A percentile compares a stretch with the other conserved stretches of the same genome.
phyloP scores from a whole-genome alignment of 192 early-diverging fungal genomes.

The Coemansia sp. region DNA sequence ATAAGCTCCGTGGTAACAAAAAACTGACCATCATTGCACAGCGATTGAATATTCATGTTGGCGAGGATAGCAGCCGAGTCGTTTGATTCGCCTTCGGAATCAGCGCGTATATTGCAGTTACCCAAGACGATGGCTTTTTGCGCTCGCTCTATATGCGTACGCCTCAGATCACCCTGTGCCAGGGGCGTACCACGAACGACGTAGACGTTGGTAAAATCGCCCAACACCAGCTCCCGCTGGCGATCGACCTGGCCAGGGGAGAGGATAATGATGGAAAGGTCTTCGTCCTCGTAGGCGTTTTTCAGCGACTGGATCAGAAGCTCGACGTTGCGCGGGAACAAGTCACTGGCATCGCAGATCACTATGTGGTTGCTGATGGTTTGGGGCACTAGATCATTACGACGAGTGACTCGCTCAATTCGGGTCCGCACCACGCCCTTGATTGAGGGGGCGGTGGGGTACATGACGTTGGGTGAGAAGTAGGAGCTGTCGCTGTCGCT shows the following conservation, averaged over 20 bases:
- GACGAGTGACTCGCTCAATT: constrained; percentile 1
- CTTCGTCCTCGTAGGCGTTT: constrained; percentile 35
- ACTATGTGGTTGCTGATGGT: constrained; percentile 35
- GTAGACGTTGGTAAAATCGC: constrained; percentile 34
- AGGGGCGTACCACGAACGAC: constrained; percentile 47
- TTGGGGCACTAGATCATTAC: constrained; percentile 18
- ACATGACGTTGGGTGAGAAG: constrained; percentile 23
- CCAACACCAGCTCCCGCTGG: constrained; percentile 12
- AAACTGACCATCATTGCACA: constrained; percentile 29
- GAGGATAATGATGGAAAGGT: constrained; percentile 40
- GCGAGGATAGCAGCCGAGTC: constrained; percentile 47
- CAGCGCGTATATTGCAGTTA: constrained; percentile 9
- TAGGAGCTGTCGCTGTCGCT: constrained; percentile 49
- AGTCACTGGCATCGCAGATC: constrained; percentile 37
- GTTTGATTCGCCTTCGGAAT: constrained; percentile 2
- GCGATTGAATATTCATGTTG: constrained; percentile 49
- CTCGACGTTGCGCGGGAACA: constrained; percentile 50
- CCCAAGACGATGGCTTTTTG: constrained; percentile 44
- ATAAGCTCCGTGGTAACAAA: constrained; percentile 46
- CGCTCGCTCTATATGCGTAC: constrained; percentile 37
- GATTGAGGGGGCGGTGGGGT: not conserved
- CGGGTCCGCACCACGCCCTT: constrained; percentile 14
- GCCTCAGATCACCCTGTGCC: constrained; percentile 31
- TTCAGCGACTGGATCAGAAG: constrained; percentile 44
- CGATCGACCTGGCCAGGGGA: constrained; percentile 13